A percentile compares a stretch with the other conserved stretches of the same genome.
phyloP scores from a whole-genome alignment of 2,329 filamentous ascomycete species.

The Aureobasidium sp. region DNA sequence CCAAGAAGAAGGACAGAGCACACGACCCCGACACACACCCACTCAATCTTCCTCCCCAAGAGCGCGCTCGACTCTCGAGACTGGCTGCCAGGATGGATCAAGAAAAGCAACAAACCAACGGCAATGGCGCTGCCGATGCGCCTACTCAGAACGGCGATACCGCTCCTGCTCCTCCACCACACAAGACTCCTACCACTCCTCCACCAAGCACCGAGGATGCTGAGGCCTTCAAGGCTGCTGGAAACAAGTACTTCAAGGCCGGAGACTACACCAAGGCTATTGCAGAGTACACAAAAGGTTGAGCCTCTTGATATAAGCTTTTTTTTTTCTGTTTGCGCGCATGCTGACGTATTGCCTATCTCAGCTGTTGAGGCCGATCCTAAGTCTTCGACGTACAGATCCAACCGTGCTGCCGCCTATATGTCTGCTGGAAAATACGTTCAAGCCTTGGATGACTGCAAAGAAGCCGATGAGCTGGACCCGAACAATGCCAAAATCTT shows the following conservation, averaged over 20 bases:
- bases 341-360: slow-evolving; percentile 21
- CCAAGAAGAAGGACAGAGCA: slow-evolving; percentile 11
- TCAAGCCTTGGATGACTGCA: slow-evolving; percentile 80
- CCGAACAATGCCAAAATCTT: slow-evolving; percentile 82
- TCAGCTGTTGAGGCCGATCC: slow-evolving; percentile 83
- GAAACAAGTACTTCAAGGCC: slow-evolving; percentile 96
- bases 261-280: slow-evolving; percentile 84
- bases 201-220: slow-evolving; percentile 54
- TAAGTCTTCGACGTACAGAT: slow-evolving; percentile 79
- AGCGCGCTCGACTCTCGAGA: slow-evolving; percentile 68
- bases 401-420: slow-evolving; percentile 89
- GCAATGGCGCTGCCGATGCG: slow-evolving; percentile 73
- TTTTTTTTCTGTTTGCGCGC: slow-evolving; percentile 14
- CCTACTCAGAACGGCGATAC: slow-evolving; percentile 46
- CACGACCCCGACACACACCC: slow-evolving; percentile 70
- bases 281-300: slow-evolving; percentile 90
- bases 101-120: slow-evolving; percentile 45
- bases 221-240: slow-evolving; percentile 83
- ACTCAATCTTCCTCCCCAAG: slow-evolving; percentile 82
- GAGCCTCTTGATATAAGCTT: neutral
- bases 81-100: slow-evolving; percentile 41
- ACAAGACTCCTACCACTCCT: slow-evolving; percentile 50
- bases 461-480: slow-evolving; percentile 72
- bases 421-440: slow-evolving; percentile 78
- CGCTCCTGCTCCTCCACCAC: slow-evolving; percentile 63